Evolutionary conservation across 441 rosid genomes (phyloP), one percentile per base, ranked within the genome.

Genomic region (Bruguiera hainesii): DNA sequence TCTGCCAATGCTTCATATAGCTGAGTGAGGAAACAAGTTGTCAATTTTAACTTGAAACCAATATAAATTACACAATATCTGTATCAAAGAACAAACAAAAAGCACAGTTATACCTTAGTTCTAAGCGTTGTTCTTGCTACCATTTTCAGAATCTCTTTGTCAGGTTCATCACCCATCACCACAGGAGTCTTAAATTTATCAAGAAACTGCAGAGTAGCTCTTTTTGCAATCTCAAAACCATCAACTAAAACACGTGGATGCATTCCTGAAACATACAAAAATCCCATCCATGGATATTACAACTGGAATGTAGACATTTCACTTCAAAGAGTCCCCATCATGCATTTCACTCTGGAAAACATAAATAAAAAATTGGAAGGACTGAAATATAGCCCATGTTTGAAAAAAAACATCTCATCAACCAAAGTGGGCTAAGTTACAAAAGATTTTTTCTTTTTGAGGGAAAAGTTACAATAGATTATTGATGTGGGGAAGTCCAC

Each of bases 161-260:
- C 98, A 67, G 99, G 98, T 70, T 94, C 99, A 64, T 83, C 73
- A 26, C 98, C 99, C 81, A 94, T 91, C 51, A 89, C 92, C 66
- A 88, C 96, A 39, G 94, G 94, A 70, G 97, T 94, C 85, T 87
- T 91, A 74, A 94, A 94, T 73, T 86, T 88, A 55, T 91, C 99
- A 56, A 94, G 98, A 78, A 89, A 89, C 35, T 87, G 88, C 30
- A 94, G 91, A 50, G 99, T 86, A 25, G 98, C 98, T 82, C 84
- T 84, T 76, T 93, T 93, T 0, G 98, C 97, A 74, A 90, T 84
- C 79, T 93, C 98, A 57, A 90, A 87, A 50, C 98, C 98, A 89
- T 93, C 98, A 72, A 90, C 98, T 78, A 93, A 76, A 73, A 93
- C 98, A 52, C 94, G 94, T 7, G 97, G 98, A 83, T 94, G 99